These are phyloP conservation scores for Begonia masoniana DNA, from an alignment of 306 rosid species.

Conservation along the genomic window DNA sequence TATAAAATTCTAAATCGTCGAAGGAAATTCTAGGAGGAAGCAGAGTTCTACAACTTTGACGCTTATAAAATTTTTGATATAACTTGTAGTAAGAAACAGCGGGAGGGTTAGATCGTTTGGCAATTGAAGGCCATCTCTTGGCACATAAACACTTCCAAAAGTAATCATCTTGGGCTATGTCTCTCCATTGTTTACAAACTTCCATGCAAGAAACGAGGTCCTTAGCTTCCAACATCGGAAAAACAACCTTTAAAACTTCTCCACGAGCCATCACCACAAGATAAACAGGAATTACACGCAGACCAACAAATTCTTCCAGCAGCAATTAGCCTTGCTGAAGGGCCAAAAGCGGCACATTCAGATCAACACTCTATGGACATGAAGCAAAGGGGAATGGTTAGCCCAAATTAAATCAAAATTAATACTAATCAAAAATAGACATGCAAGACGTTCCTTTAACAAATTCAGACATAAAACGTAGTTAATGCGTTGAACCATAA, in stretches of 20 bases:
- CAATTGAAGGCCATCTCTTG: conserved; percentile 87
- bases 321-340: conserved; percentile 5
- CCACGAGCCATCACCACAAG: conserved; percentile 39
- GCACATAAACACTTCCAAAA: conserved; percentile 85
- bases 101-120: conserved; percentile 61
- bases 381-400: background rate
- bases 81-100: conserved; percentile 45
- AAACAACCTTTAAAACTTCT: conserved; percentile 71
- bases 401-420: background rate
- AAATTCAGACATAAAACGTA: too few species aligned
- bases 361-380: conserved; percentile 4
- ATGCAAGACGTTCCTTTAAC: too few species aligned
- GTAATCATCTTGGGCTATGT: conserved; percentile 68
- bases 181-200: conserved; percentile 81
- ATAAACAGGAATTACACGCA: conserved; percentile 3
- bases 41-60: conserved; percentile 40
- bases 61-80: conserved; percentile 49
- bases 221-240: conserved; percentile 76
- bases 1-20: conserved; percentile 77
- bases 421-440: background rate
- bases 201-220: conserved; percentile 82
- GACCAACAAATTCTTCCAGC: conserved; percentile 4
- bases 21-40: conserved; percentile 76
- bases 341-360: conserved; percentile 6
- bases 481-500: background rate